A percentile compares a stretch with the other conserved stretches of the same genome.
These are phyloP conservation scores for Piromyces finnis DNA, from an alignment of 192 early-diverging fungal species.

Conservation along the genomic window DNA sequence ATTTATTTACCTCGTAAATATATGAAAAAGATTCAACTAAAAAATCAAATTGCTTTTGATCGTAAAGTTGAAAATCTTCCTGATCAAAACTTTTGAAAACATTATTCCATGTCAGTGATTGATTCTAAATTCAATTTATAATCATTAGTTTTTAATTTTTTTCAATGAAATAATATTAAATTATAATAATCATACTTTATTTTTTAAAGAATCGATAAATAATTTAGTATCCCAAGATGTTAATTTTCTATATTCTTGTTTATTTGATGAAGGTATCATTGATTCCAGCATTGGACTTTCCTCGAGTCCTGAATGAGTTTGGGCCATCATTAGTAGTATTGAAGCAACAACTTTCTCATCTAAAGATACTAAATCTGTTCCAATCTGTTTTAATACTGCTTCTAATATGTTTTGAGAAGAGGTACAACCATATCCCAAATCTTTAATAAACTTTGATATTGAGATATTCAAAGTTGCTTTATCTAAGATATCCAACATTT, in stretches of 20 bases:
- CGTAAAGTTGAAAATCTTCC: not conserved
- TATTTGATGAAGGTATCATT: not conserved
- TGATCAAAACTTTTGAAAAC: not conserved
- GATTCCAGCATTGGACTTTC: not conserved
- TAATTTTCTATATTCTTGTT: not conserved
- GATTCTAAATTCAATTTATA: not conserved
- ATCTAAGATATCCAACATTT: not conserved
- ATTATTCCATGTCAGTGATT: not conserved
- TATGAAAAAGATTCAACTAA: not conserved
- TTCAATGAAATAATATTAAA: no score
- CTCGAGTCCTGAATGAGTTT: not conserved
- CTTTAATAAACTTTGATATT: not conserved
- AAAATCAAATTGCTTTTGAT: not conserved
- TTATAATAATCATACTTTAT: not conserved
- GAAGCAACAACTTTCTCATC: not conserved
- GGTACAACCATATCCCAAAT: not conserved
- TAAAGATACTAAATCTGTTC: not conserved
- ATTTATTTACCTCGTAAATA: not conserved
- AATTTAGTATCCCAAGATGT: not conserved
- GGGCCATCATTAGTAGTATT: not conserved
- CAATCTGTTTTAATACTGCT: not conserved
- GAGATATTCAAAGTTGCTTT: not conserved
- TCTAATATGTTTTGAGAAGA: not conserved
- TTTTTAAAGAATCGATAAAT: not conserved
- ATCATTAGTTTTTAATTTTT: no score